Percentiles rank a stretch among this genome's conserved stretches.
phyloP scores from a whole-genome alignment of 208 protist genomes.

The Crithidia expoeki region DNA sequence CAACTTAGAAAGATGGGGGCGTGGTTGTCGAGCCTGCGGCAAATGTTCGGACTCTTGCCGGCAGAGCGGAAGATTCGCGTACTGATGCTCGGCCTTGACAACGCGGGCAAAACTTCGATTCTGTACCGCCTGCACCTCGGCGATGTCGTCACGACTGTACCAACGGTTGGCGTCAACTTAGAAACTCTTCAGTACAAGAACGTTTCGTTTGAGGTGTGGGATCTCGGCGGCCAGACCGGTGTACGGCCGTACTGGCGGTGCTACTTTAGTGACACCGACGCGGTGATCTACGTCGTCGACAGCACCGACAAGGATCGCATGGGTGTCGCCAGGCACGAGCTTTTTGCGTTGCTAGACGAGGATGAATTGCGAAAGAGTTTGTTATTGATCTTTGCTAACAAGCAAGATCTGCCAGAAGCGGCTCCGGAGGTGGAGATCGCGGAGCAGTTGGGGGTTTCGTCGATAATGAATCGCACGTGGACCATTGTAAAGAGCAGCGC shows the following conservation, averaged over 20 bases:
- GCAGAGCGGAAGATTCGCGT: conserved; percentile 91
- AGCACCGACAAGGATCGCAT: conserved; percentile 92
- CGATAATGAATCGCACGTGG: conserved; percentile 92
- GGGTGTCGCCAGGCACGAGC: conserved; percentile 88
- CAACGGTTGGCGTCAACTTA: conserved; percentile 98
- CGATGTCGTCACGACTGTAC: conserved; percentile 97
- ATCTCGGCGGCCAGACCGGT: conserved; percentile 97
- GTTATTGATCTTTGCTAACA: conserved; percentile 96
- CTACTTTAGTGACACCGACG: conserved; percentile 97
- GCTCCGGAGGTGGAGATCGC: conserved; percentile 71
- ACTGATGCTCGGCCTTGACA: conserved; percentile 96
- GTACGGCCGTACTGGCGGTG: conserved; percentile 97
- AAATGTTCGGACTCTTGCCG: conserved; percentile 64
- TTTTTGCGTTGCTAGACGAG: conserved; percentile 86
- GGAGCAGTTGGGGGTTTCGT: conserved; percentile 73
- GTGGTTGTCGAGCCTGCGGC: conserved; percentile 54
- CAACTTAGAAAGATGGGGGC: conserved; percentile 71
- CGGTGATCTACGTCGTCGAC: conserved; percentile 95
- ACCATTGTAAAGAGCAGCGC: conserved; percentile 95
- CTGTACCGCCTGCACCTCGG: conserved; percentile 98
- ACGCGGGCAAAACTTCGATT: conserved; percentile 98
- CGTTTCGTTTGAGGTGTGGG: conserved; percentile 98
- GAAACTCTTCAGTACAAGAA: conserved; percentile 98
- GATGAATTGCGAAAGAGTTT: conserved; percentile 88
- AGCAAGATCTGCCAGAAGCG: conserved; percentile 92